Conservation (phyloP, 768 basidiomycete species). For the Terana coerulea region DNA sequence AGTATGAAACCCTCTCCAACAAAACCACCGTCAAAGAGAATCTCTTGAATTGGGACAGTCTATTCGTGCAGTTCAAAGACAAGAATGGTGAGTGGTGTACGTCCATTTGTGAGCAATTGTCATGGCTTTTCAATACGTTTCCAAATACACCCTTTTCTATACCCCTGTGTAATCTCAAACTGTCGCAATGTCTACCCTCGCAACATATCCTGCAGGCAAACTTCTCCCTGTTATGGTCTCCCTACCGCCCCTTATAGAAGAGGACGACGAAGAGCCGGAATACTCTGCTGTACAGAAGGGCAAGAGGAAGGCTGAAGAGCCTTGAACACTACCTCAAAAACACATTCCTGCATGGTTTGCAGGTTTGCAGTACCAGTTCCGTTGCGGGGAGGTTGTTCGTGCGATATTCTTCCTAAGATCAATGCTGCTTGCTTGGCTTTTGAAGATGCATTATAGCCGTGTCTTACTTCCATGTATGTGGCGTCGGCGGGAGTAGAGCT, state of each 20-base stretch:
- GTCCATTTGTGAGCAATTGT: neutral
- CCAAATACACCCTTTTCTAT: neutral
- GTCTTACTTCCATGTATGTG: constrained; percentile 47
- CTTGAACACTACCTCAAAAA: constrained; percentile 11
- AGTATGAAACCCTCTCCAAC: constrained; percentile 52
- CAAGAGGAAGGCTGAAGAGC: constrained; percentile 55
- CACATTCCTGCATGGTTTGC: neutral
- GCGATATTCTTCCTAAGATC: too few species aligned
- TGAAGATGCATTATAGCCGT: too few species aligned
- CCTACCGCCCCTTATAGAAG: constrained; percentile 58
- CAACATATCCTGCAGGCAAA: constrained; percentile 39
- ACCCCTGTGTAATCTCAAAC: neutral
- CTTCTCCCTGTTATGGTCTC: constrained; percentile 57
- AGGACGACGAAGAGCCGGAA: constrained; percentile 42
- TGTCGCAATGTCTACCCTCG: neutral
- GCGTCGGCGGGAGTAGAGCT: constrained; percentile 71
- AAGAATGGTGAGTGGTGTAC: constrained; percentile 47
- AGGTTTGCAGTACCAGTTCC: too few species aligned
- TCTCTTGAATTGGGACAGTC: constrained; percentile 59
- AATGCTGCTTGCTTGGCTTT: too few species aligned
- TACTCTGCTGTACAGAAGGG: constrained; percentile 47
- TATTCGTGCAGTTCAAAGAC: constrained; percentile 68
- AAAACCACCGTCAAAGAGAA: constrained; percentile 44
- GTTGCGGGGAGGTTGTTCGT: too few species aligned
- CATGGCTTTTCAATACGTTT: neutral